These are phyloP conservation scores for Penstemon eatonii DNA, from an alignment of 257 asterid genomes.

Conservation along the genomic window DNA sequence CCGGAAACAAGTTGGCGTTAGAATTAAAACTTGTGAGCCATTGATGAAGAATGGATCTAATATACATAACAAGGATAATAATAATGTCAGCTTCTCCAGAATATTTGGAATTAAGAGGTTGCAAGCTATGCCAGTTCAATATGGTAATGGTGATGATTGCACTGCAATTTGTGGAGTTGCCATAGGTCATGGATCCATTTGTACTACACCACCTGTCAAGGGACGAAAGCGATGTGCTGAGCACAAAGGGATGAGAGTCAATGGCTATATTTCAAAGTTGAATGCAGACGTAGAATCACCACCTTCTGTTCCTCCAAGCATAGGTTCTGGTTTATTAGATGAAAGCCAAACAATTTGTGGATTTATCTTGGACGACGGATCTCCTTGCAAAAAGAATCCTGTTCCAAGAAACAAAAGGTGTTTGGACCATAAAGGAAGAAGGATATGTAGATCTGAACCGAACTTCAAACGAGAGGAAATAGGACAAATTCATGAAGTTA, in stretches of 20 bases:
- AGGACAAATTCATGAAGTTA: not conserved
- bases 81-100: slow-evolving; percentile 33
- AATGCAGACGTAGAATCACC: slow-evolving; percentile 21
- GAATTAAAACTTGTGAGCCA: slow-evolving; percentile 46
- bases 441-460: slow-evolving; percentile 2
- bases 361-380: slow-evolving; percentile 40
- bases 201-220: slow-evolving; percentile 56
- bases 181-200: slow-evolving; percentile 60
- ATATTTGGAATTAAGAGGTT: slow-evolving; percentile 59
- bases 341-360: slow-evolving; percentile 28
- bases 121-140: slow-evolving; percentile 35
- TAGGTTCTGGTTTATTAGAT: not conserved
- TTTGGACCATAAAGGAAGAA: slow-evolving; percentile 37
- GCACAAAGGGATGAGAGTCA: slow-evolving; percentile 88
- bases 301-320: slow-evolving; percentile 9
- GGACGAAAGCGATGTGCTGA: slow-evolving; percentile 78
- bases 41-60: slow-evolving; percentile 35
- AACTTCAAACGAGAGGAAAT: not conserved
- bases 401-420: slow-evolving; percentile 36
- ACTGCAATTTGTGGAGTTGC: slow-evolving; percentile 68
- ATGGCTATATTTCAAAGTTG: slow-evolving; percentile 41
- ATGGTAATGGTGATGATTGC: slow-evolving; percentile 21
- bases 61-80: slow-evolving; percentile 26
- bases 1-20: slow-evolving; percentile 59
- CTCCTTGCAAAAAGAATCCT: slow-evolving; percentile 33